Evolutionary conservation across 73 alveolate genomes (phyloP).

Genomic region (Tetrahymena malaccensis): DNA sequence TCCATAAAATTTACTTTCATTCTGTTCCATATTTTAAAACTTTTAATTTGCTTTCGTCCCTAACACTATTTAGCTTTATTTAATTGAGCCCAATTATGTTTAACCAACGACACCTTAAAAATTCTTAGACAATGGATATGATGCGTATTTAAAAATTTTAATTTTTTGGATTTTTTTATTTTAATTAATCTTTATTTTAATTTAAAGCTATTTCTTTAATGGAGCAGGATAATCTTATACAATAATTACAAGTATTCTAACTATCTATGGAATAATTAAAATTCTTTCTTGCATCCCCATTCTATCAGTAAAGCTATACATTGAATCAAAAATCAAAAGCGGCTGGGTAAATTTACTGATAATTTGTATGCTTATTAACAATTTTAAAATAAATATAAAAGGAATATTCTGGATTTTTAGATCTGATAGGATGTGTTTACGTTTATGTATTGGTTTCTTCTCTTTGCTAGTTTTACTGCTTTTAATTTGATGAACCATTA

Average conservation of each 20-base stretch:
- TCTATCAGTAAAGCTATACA: not conserved
- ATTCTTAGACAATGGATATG: not conserved
- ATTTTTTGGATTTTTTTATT: not conserved
- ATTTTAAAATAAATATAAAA: too few relatives aligned
- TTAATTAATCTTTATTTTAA: not conserved
- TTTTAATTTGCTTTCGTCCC: not conserved
- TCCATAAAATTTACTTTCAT: not conserved
- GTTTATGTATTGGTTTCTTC: not conserved
- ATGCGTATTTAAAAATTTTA: not conserved
- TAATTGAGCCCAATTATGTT: not conserved
- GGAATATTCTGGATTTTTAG: not conserved
- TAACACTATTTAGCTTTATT: not conserved
- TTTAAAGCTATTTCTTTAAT: not conserved
- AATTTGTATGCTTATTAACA: too few relatives aligned
- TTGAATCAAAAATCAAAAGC: not conserved
- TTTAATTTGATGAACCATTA: not conserved
- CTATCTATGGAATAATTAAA: not conserved
- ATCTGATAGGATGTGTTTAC: not conserved
- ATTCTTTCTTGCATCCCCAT: not conserved
- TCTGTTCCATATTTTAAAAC: not conserved
- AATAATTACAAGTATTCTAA: not conserved
- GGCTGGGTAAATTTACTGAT: not conserved
- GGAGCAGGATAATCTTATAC: not conserved
- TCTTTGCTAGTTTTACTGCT: not conserved
- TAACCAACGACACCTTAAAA: not conserved